Percentiles rank a stretch among this genome's conserved stretches.
Evolutionary conservation across 345 rosid genomes (phyloP).

Genomic region (Barbarea vulgaris): DNA sequence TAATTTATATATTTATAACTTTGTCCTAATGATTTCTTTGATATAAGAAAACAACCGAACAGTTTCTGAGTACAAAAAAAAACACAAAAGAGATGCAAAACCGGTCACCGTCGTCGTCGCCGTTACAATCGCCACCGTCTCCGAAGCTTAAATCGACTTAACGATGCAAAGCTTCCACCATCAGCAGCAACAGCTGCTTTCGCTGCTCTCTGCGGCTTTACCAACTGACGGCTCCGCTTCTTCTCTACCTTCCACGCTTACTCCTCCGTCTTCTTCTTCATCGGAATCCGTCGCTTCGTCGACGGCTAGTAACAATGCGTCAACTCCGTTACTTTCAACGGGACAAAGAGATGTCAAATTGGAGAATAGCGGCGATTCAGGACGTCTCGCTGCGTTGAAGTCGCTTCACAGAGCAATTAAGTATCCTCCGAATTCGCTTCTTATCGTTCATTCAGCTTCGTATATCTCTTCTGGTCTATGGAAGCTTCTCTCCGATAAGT

Average conservation of each 20-base stretch:
- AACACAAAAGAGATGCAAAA: constrained; percentile 25
- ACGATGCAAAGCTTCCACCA: constrained; percentile 69
- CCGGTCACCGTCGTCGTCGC: constrained; percentile 33
- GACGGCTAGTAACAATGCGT: constrained; percentile 11
- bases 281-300: constrained; percentile 25
- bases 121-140: constrained; percentile 32
- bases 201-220: constrained; percentile 76
- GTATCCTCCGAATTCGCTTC: constrained; percentile 81
- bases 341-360: constrained; percentile 34
- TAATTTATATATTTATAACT: neutral
- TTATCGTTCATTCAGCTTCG: constrained; percentile 82
- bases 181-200: constrained; percentile 79
- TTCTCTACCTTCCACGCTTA: constrained; percentile 14
- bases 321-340: constrained; percentile 15
- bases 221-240: constrained; percentile 55
- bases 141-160: constrained; percentile 19
- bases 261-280: constrained; percentile 24
- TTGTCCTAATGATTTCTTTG: neutral
- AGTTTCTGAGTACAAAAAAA: neutral
- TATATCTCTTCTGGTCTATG: constrained; percentile 81
- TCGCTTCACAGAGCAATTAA: constrained; percentile 85
- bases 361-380: constrained; percentile 60
- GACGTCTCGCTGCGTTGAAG: constrained; percentile 68
- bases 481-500: constrained; percentile 83
- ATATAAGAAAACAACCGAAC: constrained; percentile 3